A percentile compares a stretch with the other conserved stretches of the same genome.
Conservation (phyloP, 345 rosid species). For the Mercurialis annua region DNA sequence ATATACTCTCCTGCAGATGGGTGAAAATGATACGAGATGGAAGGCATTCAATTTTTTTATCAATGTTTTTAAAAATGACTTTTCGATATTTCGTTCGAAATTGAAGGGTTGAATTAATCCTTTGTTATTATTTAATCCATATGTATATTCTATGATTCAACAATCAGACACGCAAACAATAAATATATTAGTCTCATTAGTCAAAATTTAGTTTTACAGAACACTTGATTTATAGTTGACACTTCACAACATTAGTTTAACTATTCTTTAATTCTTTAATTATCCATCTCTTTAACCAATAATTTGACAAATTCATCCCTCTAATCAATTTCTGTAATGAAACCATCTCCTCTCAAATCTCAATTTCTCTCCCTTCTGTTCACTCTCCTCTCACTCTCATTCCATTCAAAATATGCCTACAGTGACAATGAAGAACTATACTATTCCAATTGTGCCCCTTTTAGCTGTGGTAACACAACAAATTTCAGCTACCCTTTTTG, state of each 20-base stretch:
- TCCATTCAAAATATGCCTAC: too few species aligned
- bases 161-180: not conserved
- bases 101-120: too few species aligned
- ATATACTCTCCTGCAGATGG: too few species aligned
- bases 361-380: not conserved
- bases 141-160: not conserved
- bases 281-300: not conserved
- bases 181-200: not conserved
- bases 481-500: constrained; percentile 5
- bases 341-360: not conserved
- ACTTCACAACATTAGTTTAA: not conserved
- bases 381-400: not conserved
- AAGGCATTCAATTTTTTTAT: too few species aligned
- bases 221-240: not conserved
- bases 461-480: constrained; percentile 1
- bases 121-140: too few species aligned
- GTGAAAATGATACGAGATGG: too few species aligned
- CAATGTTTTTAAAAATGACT: too few species aligned
- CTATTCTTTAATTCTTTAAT: not conserved
- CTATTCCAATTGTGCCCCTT: constrained; percentile 2
- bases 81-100: too few species aligned
- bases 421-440: not conserved
- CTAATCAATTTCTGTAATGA: not conserved
- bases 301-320: not conserved
- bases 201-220: constrained; percentile 3